Evolutionary conservation across 108 stramenopile genomes (phyloP).

Genomic region (Chaetoceros muelleri): DNA sequence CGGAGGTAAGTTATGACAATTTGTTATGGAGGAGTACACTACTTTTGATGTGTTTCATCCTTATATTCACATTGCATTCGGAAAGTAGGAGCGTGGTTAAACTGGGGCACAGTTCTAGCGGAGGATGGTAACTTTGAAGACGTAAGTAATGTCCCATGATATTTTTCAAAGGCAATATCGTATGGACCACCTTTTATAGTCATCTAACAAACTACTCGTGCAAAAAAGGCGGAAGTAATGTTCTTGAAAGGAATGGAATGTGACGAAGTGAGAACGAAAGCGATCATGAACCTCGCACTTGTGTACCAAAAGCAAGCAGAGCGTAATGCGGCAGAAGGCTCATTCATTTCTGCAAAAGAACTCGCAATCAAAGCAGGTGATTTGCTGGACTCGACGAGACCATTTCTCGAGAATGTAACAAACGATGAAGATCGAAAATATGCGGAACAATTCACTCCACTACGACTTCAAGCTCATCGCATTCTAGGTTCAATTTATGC

Average conservation of each 20-base stretch:
- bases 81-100: constrained; percentile 36
- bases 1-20: no score
- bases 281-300: constrained; percentile 40
- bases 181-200: no score
- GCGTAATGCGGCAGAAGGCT: constrained; percentile 22
- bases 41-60: background rate
- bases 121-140: constrained; percentile 31
- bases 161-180: no score
- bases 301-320: constrained; percentile 30
- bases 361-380: constrained; percentile 13
- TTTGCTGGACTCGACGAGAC: constrained; percentile 27
- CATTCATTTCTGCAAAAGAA: constrained; percentile 22
- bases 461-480: constrained; percentile 30
- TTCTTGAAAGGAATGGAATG: constrained; percentile 38
- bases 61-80: background rate
- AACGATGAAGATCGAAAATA: constrained; percentile 16
- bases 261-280: constrained; percentile 28
- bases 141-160: constrained; percentile 5
- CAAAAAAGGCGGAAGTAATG: constrained; percentile 30
- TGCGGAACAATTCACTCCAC: constrained; percentile 20
- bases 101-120: constrained; percentile 41
- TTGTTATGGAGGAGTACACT: background rate
- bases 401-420: constrained; percentile 16
- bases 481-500: constrained; percentile 30
- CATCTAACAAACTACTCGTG: no score